A percentile compares a stretch with the other conserved stretches of the same genome.
Evolutionary conservation across 2,329 filamentous ascomycete species (phyloP).

Genomic region (Gliomastix tumulicola): DNA sequence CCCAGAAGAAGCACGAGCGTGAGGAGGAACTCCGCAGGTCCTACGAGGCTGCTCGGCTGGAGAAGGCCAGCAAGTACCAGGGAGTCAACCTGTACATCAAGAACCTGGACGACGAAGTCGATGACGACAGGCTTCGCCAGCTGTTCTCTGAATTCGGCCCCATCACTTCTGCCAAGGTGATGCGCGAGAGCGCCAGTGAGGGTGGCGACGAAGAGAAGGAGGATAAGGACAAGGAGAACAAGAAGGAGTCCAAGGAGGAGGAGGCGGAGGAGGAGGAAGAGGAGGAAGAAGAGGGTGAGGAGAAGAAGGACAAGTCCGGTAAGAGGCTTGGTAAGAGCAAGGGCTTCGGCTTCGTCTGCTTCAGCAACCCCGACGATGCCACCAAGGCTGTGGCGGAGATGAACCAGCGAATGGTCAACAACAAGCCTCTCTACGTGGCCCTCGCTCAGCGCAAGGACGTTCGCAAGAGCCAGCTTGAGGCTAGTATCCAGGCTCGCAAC

Average conservation of each 20-base stretch:
- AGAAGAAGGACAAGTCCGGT: conserved; percentile 49
- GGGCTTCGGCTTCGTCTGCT: conserved; percentile 99
- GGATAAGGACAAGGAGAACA: conserved; percentile 42
- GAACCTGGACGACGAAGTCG: conserved; percentile 94
- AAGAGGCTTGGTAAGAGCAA: conserved; percentile 94
- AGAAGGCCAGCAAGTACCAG: conserved; percentile 99
- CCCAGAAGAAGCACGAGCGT: conserved; percentile 99
- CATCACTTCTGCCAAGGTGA: conserved; percentile 98
- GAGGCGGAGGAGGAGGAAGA: conserved; percentile 37
- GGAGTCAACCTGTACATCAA: conserved; percentile 99
- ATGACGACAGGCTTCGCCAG: conserved; percentile 94
- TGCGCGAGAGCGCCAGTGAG: conserved; percentile 71
- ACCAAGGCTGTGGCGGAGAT: conserved; percentile 99
- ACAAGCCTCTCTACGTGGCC: conserved; percentile 96
- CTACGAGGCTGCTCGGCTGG: conserved; percentile 92
- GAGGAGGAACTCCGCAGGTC: conserved; percentile 99
- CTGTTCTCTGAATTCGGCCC: conserved; percentile 88
- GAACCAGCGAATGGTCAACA: conserved; percentile 98
- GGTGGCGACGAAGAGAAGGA: conserved; percentile 49
- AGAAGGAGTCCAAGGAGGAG: conserved; percentile 32
- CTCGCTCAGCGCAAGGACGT: conserved; percentile 99
- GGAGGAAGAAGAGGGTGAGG: conserved; percentile 38
- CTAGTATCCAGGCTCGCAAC: conserved; percentile 98
- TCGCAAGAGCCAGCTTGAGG: conserved; percentile 97
- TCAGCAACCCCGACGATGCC: conserved; percentile 97